Base-by-base conservation (phyloP, 495 filamentous ascomycete genomes). In the Tetracladium setigerum region DNA sequence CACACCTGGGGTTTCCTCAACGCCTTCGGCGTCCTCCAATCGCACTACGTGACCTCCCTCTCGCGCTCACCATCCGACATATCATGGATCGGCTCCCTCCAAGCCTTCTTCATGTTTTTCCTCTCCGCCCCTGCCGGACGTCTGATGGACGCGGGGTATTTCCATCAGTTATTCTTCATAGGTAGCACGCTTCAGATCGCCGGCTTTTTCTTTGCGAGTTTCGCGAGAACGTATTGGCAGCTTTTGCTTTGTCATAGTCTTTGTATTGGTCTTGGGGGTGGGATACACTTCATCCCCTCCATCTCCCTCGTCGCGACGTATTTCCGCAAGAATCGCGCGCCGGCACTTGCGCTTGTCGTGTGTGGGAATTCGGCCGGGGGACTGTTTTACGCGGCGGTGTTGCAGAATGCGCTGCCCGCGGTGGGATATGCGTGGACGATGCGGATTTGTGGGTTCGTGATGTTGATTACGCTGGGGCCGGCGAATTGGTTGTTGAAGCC, bases 391-490 rank as follows among this genome's bases (percentile, higher is more conserved):
- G 83, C 87, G 0, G 68, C 76, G 18, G 78, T 95, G 34, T 77
- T 84, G 13, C 74, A 82, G 53, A 72, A 77, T 37, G 65, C 94
- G 22, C 53, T 89, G 6, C 81, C 83, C 0, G 59, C 49, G 1
- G 64, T 86, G n/a, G 88, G 89, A 31, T 94, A 90, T 60, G 70
- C 68, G 6, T 89, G 86, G 87, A 84, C 87, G 0, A 74, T 92
- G 39, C 69, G 74, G 2, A 66, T 91, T 38, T 39, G 41, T 38
- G 89, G 81, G 0, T 84, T 89, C 56, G 77, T 94, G 45, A 19
- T 47, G n/a, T 36, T 47, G 37, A 36, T 18, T 3, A 44, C 67
- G 2, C 50, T 80, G 35, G 16, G 19, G 8, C 39, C 72, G 0
- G 37, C 40, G 10, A 62, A 76, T 1, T 68, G 78, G 16, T 68